Conservation (phyloP, 345 rosid genomes). For the Salix arbutifolia region DNA sequence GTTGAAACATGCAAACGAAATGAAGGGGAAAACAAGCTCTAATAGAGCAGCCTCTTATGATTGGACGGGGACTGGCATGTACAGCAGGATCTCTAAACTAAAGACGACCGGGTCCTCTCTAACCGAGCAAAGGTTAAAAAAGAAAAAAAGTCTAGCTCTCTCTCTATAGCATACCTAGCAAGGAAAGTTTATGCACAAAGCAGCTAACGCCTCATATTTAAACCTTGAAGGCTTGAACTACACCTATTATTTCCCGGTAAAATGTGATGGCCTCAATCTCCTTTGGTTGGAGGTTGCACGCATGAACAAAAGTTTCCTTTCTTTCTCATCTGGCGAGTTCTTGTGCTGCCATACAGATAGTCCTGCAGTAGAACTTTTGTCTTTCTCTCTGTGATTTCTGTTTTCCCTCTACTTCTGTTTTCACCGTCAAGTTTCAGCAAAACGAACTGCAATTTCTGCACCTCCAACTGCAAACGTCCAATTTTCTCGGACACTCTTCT, state of each 20-base stretch:
- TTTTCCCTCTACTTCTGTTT: slow-evolving; percentile 46
- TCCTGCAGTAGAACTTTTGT: slow-evolving; percentile 73
- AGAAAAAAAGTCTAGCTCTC: slow-evolving; percentile 1
- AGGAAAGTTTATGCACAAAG: slow-evolving; percentile 31
- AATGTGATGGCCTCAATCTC: slow-evolving; percentile 37
- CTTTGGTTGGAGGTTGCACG: slow-evolving; percentile 59
- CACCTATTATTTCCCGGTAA: slow-evolving; percentile 2
- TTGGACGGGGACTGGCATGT: slow-evolving; percentile 20
- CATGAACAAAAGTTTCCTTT: slow-evolving; percentile 71
- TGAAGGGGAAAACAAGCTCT: slow-evolving; percentile 6
- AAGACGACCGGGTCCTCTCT: slow-evolving; percentile 14
- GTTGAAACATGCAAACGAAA: background rate
- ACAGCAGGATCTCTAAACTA: slow-evolving; percentile 28
- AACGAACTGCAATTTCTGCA: slow-evolving; percentile 79
- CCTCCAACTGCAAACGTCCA: slow-evolving; percentile 80
- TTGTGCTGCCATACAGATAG: slow-evolving; percentile 65
- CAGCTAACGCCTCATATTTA: slow-evolving; percentile 6
- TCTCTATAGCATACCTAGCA: slow-evolving; percentile 4
- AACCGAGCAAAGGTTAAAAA: slow-evolving; percentile 5
- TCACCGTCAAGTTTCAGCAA: slow-evolving; percentile 66
- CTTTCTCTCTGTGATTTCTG: slow-evolving; percentile 42
- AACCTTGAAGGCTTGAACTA: slow-evolving; percentile 6
- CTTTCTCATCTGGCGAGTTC: slow-evolving; percentile 42
- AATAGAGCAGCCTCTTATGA: slow-evolving; percentile 23
- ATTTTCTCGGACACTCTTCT: slow-evolving; percentile 80